phyloP scores from a whole-genome alignment of 129 eudicot species.

The Pulicaria dysenterica region DNA sequence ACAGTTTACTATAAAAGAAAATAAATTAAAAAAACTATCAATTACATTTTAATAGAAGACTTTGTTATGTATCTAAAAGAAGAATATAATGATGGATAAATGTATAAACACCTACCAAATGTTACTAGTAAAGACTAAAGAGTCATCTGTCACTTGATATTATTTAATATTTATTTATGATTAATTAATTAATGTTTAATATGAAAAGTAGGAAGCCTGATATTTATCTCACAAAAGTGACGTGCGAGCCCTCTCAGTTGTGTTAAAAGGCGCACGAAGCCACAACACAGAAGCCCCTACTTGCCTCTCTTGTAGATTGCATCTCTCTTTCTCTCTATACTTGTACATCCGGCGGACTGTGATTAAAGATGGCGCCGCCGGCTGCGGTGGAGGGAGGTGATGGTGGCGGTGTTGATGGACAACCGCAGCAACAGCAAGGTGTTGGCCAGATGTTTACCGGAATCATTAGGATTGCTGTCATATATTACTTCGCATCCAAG shows the following conservation, averaged over 20 bases:
- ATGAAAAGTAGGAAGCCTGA: constrained; percentile 11
- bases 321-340: constrained; percentile 21
- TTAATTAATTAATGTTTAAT: too few species aligned
- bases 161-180: too few species aligned
- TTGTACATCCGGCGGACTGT: constrained; percentile 24
- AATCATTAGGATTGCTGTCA: constrained; percentile 71
- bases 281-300: not conserved
- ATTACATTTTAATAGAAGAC: too few species aligned
- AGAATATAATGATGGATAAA: too few species aligned
- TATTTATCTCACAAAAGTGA: constrained; percentile 20
- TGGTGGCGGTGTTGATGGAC: constrained; percentile 42
- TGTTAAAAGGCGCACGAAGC: constrained; percentile 6
- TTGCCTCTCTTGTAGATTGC: constrained; percentile 17
- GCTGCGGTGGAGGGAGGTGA: constrained; percentile 54
- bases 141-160: too few species aligned
- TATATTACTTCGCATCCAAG: constrained; percentile 92
- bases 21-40: too few species aligned
- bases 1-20: too few species aligned
- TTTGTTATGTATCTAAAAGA: too few species aligned
- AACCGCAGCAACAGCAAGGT: constrained; percentile 55
- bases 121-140: too few species aligned
- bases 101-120: too few species aligned
- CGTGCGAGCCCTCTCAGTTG: constrained; percentile 18
- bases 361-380: constrained; percentile 92
- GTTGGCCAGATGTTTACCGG: constrained; percentile 71